Base-by-base conservation (phyloP, 2,329 filamentous ascomycete species). In the Cercospora canescens region DNA sequence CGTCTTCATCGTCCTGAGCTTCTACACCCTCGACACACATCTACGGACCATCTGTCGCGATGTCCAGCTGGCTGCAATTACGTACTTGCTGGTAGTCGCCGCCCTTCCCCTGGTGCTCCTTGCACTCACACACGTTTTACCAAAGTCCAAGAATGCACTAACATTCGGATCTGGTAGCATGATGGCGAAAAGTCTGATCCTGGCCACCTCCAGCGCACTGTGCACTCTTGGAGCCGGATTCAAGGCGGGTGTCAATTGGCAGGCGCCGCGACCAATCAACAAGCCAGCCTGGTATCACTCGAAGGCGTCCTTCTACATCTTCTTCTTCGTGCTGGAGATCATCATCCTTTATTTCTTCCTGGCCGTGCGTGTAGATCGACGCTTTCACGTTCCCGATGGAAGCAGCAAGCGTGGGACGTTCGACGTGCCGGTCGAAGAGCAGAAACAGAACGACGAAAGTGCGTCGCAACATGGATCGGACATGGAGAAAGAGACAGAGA, bases 211-310 rank as follows among this genome's bases (percentile, higher is more conserved):
- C 2, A 68, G 62, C 11, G 54, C 63, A 21, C 65, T 76, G 8
- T 68, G 67, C 39, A 58, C 68, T 0, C 59, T 72, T 8, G 66
- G 72, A 18, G 70, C 72, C 4, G 71, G 71, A 7, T 78, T 74
- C 71, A 70, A 72, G 21, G 60, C 66, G 12, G 76, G 72, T 3
- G 71, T 70, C 3, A 71, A 68, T 4, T 77, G 74, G 72, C 64
- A 66, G 32, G 6, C 68, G 9, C 66, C 72, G 3, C 56, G 72
- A n/a, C 71, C 75, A 3, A 55, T 58, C 1, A 64, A 56, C 2
- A 39, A 76, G 18, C 73, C 75, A 16, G 73, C 72, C 4, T 78
- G 74, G 75, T 78, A 73, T 28, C 62, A 76, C 37, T 68, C 69
- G 8, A 75, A 72, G 30, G 69, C 72, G 3, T 67, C 68, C 2